Percentiles rank a stretch among this genome's conserved stretches.
Evolutionary conservation across 495 filamentous ascomycete species (phyloP).

Genomic region (Lepidopterella palustris): DNA sequence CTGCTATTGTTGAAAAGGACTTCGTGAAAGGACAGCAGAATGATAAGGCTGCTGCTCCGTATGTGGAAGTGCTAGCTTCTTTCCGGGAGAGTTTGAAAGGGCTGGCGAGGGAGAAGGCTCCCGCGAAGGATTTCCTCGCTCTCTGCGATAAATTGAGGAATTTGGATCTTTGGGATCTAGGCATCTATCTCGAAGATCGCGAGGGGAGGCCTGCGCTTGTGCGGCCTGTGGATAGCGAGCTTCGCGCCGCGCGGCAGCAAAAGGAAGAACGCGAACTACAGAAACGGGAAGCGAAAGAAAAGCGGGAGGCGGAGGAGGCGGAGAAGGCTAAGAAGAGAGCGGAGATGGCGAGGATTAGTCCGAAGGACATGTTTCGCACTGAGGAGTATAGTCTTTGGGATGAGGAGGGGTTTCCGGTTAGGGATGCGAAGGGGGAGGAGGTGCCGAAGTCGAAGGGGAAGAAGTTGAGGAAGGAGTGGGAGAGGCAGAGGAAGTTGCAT

Average conservation of each 20-base stretch:
- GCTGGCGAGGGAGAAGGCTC: constrained; percentile 27
- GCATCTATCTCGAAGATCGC: constrained; percentile 84
- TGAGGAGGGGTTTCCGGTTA: constrained; percentile 74
- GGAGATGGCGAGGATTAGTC: constrained; percentile 62
- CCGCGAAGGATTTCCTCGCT: constrained; percentile 35
- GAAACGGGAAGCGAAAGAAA: constrained; percentile 55
- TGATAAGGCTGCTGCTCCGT: constrained; percentile 22
- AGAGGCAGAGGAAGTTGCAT: constrained; percentile 82
- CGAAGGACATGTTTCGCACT: constrained; percentile 42
- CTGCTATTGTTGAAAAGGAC: constrained; percentile 17
- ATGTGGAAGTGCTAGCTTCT: constrained; percentile 30
- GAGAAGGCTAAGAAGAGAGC: constrained; percentile 45
- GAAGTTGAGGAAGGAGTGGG: constrained; percentile 88
- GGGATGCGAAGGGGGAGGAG: constrained; percentile 67
- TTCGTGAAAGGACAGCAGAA: constrained; percentile 11
- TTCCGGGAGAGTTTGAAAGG: constrained; percentile 32
- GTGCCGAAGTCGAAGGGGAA: constrained; percentile 74
- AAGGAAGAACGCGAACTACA: constrained; percentile 55
- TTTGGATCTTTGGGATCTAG: constrained; percentile 66
- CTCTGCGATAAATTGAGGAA: constrained; percentile 80
- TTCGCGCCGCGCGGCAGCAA: constrained; percentile 66
- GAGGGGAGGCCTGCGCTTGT: constrained; percentile 67
- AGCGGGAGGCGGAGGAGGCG: constrained; percentile 49
- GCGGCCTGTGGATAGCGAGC: constrained; percentile 68
- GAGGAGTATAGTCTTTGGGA: constrained; percentile 81